These are phyloP conservation scores for Porcisia hertigi DNA, from an alignment of 208 protist species.

Conservation along the genomic window DNA sequence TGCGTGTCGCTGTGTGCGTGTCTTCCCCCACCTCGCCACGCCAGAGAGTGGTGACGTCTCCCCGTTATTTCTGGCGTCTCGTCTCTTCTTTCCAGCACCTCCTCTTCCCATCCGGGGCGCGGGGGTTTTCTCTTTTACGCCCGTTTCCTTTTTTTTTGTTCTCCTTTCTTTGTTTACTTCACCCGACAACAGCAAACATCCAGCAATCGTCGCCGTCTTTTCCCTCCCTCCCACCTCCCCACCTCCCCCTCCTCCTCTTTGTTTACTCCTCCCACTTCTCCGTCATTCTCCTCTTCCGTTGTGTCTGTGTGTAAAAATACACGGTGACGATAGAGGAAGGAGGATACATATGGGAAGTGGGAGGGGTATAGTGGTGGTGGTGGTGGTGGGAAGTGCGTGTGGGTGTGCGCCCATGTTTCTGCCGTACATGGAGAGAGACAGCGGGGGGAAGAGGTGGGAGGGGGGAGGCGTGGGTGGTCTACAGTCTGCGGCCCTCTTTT, in stretches of 20 bases:
- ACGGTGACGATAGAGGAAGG: neutral
- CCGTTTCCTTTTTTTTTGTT: constrained; percentile 3
- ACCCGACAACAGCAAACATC: neutral
- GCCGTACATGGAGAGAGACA: neutral
- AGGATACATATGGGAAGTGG: neutral
- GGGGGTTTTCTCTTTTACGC: neutral
- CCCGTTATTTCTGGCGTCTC: neutral
- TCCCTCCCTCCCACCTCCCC: neutral
- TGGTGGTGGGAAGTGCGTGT: neutral
- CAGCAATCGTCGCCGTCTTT: neutral
- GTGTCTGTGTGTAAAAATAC: neutral
- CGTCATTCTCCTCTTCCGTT: neutral
- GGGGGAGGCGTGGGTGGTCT: neutral
- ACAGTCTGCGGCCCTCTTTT: neutral
- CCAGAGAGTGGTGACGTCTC: neutral
- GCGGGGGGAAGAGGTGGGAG: neutral
- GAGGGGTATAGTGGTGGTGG: neutral
- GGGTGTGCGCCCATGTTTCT: neutral
- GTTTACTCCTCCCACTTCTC: neutral
- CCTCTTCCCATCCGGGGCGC: too few relatives aligned
- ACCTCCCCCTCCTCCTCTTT: neutral
- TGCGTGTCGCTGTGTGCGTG: too few relatives aligned
- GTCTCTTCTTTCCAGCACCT: too few relatives aligned
- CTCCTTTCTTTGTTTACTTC: constrained; percentile 19
- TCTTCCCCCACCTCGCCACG: too few relatives aligned